phyloP scores from a whole-genome alignment of 441 rosid species.

The Aleurites moluccanus region DNA sequence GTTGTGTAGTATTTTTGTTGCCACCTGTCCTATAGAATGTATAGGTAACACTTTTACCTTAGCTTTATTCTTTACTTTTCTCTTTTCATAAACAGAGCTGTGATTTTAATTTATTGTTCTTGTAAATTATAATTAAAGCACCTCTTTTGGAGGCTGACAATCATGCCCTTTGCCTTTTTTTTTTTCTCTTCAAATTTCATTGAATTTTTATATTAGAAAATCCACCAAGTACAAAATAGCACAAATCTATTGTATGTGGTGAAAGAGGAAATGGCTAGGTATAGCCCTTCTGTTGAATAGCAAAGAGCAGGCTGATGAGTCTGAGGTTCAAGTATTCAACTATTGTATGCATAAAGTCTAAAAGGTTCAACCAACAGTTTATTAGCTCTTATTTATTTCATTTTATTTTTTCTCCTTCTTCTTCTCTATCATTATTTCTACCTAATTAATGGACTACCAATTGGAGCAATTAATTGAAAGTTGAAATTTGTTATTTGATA shows the following conservation, averaged over 20 bases:
- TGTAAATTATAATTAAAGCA: conserved; percentile 21
- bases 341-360: conserved; percentile 13
- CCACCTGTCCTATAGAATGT: conserved; percentile 27
- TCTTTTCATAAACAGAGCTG: conserved; percentile 4
- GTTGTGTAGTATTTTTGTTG: conserved; percentile 32
- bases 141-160: conserved; percentile 12
- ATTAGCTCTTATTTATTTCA: too few species aligned
- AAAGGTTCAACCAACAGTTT: conserved; percentile 6
- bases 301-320: not conserved
- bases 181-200: too few species aligned
- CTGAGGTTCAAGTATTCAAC: conserved; percentile 17
- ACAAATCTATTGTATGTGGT: not conserved
- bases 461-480: not conserved
- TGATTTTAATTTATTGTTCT: conserved; percentile 6
- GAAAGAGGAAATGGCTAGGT: not conserved
- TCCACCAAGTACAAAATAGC: not conserved
- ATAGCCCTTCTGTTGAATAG: too few species aligned
- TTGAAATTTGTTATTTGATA: too few species aligned
- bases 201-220: too few species aligned
- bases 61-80: not conserved
- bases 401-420: too few species aligned
- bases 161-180: too few species aligned
- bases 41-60: conserved; percentile 17
- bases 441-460: not conserved
- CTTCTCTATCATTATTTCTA: conserved; percentile 7